Evolutionary conservation across 2,329 filamentous ascomycete species (phyloP).

Genomic region (Dothidotthia symphoricarpi): DNA sequence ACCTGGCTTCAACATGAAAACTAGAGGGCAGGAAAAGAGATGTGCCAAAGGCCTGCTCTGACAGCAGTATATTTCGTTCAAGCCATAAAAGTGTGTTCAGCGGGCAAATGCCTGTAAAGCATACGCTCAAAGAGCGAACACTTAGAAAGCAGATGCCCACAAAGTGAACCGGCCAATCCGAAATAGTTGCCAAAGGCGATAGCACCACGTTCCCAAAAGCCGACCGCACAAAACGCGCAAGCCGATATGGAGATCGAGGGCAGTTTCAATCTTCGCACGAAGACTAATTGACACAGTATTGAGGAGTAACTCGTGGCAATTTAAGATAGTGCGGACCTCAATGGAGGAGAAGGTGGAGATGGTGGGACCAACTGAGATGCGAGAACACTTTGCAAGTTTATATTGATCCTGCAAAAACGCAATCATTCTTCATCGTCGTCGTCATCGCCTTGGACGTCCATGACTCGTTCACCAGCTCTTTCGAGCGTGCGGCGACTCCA

Average conservation of each 20-base stretch:
- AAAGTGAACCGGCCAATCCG: slow-evolving; percentile 6
- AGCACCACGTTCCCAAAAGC: slow-evolving; percentile 30
- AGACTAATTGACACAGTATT: slow-evolving; percentile 92
- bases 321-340: slow-evolving; percentile 81
- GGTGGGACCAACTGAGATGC: too few relatives aligned
- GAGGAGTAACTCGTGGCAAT: slow-evolving; percentile 72
- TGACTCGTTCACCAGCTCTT: slow-evolving; percentile 72
- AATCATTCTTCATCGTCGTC: slow-evolving; percentile 52
- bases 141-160: too few relatives aligned
- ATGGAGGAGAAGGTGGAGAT: too few relatives aligned
- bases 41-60: slow-evolving; percentile 27
- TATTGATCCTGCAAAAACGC: slow-evolving; percentile 5
- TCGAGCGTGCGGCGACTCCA: slow-evolving; percentile 73
- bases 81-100: slow-evolving; percentile 14
- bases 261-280: slow-evolving; percentile 75
- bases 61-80: slow-evolving; percentile 9
- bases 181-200: slow-evolving; percentile 25
- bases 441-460: slow-evolving; percentile 72
- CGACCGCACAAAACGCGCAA: slow-evolving; percentile 37
- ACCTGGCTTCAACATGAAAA: too few relatives aligned
- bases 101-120: slow-evolving; percentile 8
- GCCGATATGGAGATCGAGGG: slow-evolving; percentile 27
- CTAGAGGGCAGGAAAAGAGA: not conserved
- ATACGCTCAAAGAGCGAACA: slow-evolving; percentile 24
- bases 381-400: not conserved